Evolutionary conservation across 2,329 filamentous ascomycete genomes (phyloP).

Genomic region (Blumeriella jaapii): DNA sequence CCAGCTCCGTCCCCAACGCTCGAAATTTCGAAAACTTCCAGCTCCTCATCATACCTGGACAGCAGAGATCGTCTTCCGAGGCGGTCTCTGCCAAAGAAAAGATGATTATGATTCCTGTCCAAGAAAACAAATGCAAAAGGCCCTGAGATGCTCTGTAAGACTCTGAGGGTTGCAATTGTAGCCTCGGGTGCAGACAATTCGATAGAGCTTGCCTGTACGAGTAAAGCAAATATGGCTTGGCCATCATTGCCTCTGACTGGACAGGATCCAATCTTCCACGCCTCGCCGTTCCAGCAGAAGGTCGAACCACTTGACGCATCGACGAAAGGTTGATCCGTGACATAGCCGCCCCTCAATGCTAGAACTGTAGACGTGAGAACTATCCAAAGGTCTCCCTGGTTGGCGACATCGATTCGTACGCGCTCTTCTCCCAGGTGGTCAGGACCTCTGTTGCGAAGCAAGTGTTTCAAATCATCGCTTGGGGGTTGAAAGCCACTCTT

Average conservation of each 20-base stretch:
- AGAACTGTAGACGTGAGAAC: conserved; percentile 75
- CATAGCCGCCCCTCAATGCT: conserved; percentile 65
- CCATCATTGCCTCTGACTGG: conserved; percentile 69
- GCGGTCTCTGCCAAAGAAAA: conserved; percentile 81
- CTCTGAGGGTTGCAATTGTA: conserved; percentile 34
- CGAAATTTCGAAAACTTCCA: conserved; percentile 46
- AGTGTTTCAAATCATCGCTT: conserved; percentile 30
- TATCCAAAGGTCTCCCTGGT: conserved; percentile 33
- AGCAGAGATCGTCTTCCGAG: conserved; percentile 79
- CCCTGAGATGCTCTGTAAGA: conserved; percentile 55
- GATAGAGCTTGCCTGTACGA: conserved; percentile 33
- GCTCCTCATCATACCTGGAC: conserved; percentile 34
- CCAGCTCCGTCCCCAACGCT: conserved; percentile 51
- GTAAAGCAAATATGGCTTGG: conserved; percentile 49
- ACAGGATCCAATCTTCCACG: conserved; percentile 60
- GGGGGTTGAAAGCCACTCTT: conserved; percentile 23
- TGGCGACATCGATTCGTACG: conserved; percentile 22
- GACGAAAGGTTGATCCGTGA: conserved; percentile 63
- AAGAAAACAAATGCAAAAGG: conserved; percentile 87
- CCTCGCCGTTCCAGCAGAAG: conserved; percentile 96
- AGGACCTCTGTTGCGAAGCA: conserved; percentile 46
- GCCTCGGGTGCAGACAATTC: conserved; percentile 11
- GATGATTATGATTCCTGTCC: conserved; percentile 44
- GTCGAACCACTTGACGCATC: conserved; percentile 46
- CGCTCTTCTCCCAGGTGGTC: conserved; percentile 41